Percentiles rank a stretch among this genome's conserved stretches.
Conservation (phyloP, 345 rosid species). For the Jatropha curcas region DNA sequence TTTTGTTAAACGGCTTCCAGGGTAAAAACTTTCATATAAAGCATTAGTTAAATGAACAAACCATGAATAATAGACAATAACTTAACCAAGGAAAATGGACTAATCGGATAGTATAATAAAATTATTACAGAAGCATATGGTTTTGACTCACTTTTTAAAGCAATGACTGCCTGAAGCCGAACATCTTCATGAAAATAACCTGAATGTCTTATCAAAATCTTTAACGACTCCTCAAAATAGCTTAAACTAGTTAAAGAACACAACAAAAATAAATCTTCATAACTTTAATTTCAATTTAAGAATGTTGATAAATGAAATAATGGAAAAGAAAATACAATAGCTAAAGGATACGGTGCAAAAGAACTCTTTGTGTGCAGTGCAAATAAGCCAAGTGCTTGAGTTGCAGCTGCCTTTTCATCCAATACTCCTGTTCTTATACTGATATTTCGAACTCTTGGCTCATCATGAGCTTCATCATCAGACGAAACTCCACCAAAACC, state of each 20-base stretch:
- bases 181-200: slow-evolving; percentile 98
- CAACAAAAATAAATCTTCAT: background rate
- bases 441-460: slow-evolving; percentile 89
- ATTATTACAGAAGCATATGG: background rate
- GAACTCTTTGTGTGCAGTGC: slow-evolving; percentile 82
- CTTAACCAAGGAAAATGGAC: background rate
- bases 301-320: background rate
- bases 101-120: background rate
- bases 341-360: slow-evolving; percentile 86
- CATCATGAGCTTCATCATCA: slow-evolving; percentile 98
- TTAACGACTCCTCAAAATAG: slow-evolving; percentile 86
- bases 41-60: background rate
- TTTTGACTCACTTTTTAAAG: slow-evolving; percentile 72
- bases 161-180: slow-evolving; percentile 87
- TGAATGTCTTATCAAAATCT: slow-evolving; percentile 81
- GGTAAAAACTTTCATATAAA: background rate
- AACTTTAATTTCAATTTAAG: background rate
- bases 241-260: slow-evolving; percentile 58
- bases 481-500: slow-evolving; percentile 96
- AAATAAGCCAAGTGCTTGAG: slow-evolving; percentile 97
- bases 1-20: background rate
- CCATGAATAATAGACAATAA: background rate
- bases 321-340: slow-evolving; percentile 10
- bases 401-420: slow-evolving; percentile 99
- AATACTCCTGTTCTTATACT: slow-evolving; percentile 96